A percentile compares a stretch with the other conserved stretches of the same genome.
phyloP scores from a whole-genome alignment of 1,139 yeast genomes.

The Pneumocystis murina region DNA sequence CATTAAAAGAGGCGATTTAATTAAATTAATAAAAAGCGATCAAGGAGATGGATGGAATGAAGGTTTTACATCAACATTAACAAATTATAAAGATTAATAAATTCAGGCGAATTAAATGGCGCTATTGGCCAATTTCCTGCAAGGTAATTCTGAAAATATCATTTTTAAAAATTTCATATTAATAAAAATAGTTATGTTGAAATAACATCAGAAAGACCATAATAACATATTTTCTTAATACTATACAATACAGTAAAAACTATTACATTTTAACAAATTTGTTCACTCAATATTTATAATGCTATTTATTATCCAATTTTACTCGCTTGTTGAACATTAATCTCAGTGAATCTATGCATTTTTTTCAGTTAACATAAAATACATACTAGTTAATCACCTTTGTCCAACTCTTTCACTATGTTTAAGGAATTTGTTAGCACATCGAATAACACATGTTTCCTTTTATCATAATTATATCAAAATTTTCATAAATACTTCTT shows the following conservation, averaged over 20 bases:
- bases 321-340: neutral
- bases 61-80: slow-evolving; percentile 29
- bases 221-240: neutral
- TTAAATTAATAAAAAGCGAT: slow-evolving; percentile 55
- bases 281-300: neutral
- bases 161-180: slow-evolving; percentile 1
- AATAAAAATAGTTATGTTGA: neutral
- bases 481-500: too few species aligned
- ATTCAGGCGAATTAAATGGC: slow-evolving; percentile 4
- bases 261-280: neutral
- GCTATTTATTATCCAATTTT: neutral
- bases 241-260: neutral
- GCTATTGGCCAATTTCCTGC: slow-evolving; percentile 12
- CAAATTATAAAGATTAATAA: neutral
- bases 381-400: slow-evolving; percentile 26
- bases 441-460: slow-evolving; percentile 68
- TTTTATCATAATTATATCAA: slow-evolving; percentile 32
- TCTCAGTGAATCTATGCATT: neutral
- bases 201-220: neutral
- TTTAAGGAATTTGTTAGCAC: slow-evolving; percentile 94
- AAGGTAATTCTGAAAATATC: neutral
- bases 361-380: neutral
- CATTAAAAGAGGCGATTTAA: slow-evolving; percentile 57
- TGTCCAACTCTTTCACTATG: slow-evolving; percentile 97
- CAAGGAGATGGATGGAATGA: slow-evolving; percentile 95